Percentiles rank a stretch among this genome's conserved stretches.
phyloP scores from a whole-genome alignment of 169 alveolate genomes.

The Besnoitia besnoiti region DNA sequence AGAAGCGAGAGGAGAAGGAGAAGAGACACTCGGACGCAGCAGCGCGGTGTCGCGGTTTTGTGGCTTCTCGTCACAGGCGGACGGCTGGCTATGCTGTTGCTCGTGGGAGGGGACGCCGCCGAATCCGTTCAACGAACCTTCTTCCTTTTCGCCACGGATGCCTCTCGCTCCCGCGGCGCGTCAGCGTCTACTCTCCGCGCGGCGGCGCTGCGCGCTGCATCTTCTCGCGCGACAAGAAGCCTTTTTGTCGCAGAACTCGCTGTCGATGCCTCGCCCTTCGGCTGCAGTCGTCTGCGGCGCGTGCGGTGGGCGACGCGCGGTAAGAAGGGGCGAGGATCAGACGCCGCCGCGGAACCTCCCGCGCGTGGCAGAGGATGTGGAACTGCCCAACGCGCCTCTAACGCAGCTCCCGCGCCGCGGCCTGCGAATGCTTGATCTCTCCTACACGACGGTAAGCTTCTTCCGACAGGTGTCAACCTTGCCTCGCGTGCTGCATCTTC shows the following conservation, averaged over 20 bases:
- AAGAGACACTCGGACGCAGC: not conserved
- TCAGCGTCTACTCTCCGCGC: constrained; percentile 20
- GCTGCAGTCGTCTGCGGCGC: not conserved
- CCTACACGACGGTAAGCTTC: not conserved
- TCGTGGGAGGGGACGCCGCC: constrained; percentile 16
- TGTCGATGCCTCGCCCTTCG: not conserved
- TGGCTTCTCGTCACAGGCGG: not conserved
- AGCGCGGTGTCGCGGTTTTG: not conserved
- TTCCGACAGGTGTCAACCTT: not conserved
- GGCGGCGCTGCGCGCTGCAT: not conserved
- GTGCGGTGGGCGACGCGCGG: not conserved
- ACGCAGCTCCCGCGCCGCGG: not conserved
- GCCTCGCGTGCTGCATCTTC: too few relatives aligned
- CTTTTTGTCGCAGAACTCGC: too few relatives aligned
- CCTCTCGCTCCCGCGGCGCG: constrained; percentile 30
- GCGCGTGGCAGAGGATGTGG: not conserved
- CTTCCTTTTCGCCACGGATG: not conserved
- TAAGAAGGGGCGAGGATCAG: not conserved
- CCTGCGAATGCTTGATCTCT: constrained; percentile 9
- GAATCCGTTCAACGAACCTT: constrained; percentile 24
- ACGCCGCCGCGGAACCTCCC: too few relatives aligned
- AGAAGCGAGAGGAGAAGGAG: not conserved
- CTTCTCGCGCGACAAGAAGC: not conserved
- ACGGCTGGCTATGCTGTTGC: not conserved
- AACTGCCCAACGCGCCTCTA: not conserved